Evolutionary conservation across 495 filamentous ascomycete species (phyloP).

Genomic region (Cercophora scortea): DNA sequence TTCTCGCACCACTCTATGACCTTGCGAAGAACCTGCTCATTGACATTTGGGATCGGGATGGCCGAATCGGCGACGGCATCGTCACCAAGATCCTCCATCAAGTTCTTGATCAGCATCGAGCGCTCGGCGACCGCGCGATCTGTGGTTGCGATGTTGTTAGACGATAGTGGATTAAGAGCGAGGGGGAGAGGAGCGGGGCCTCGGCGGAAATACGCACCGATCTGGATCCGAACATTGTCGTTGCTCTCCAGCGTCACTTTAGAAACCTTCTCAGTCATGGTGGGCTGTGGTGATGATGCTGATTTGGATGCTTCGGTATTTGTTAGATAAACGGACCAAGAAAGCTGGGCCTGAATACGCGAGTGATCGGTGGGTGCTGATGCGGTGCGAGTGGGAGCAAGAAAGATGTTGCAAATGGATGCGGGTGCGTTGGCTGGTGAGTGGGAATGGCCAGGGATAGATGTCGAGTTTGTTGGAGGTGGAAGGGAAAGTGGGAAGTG

Average conservation of each 20-base stretch:
- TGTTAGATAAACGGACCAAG: too few species aligned
- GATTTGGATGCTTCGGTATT: too few species aligned
- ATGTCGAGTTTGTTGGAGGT: too few species aligned
- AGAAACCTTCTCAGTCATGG: too few species aligned
- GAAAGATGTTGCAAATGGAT: too few species aligned
- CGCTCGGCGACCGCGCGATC: constrained; percentile 84
- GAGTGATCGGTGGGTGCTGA: too few species aligned
- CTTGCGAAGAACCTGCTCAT: constrained; percentile 86
- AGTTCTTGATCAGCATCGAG: constrained; percentile 92
- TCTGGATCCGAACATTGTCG: constrained; percentile 8
- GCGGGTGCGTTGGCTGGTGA: too few species aligned
- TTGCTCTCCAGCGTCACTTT: constrained; percentile 10
- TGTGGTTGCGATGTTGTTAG: constrained; percentile 5
- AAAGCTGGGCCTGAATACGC: too few species aligned
- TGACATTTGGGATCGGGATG: constrained; percentile 77
- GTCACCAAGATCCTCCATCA: constrained; percentile 86
- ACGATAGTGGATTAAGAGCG: neutral
- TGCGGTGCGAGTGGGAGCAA: too few species aligned
- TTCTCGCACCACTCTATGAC: constrained; percentile 97
- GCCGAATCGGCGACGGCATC: constrained; percentile 58
- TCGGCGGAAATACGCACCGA: constrained; percentile 7
- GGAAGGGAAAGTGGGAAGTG: too few species aligned
- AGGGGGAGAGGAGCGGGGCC: constrained; percentile 1
- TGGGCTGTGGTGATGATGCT: too few species aligned
- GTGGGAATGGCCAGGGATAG: too few species aligned